These are phyloP conservation scores for Diaporthe sp. DNA, from an alignment of 2,329 filamentous ascomycete species.

Conservation along the genomic window DNA sequence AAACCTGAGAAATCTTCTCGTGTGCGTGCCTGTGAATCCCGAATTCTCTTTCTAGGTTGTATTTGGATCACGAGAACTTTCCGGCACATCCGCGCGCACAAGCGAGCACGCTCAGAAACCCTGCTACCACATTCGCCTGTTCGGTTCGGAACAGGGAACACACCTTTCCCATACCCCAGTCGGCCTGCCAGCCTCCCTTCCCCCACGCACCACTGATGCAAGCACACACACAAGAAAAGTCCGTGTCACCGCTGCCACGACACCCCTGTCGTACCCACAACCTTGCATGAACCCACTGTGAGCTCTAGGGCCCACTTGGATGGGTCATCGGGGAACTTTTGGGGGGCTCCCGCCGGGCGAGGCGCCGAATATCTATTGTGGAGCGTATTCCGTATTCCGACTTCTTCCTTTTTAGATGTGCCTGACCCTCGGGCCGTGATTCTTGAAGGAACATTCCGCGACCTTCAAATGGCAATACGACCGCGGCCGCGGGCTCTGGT, in stretches of 20 bases:
- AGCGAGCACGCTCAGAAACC: not conserved
- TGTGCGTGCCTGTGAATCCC: constrained; percentile 6
- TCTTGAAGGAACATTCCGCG: not conserved
- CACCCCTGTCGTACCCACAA: constrained; percentile 18
- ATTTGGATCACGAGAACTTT: not conserved
- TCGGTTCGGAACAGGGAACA: constrained; percentile 12
- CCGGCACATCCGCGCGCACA: not conserved
- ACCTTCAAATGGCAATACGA: constrained; percentile 13
- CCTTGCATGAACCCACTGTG: constrained; percentile 23
- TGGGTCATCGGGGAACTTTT: constrained; percentile 11
- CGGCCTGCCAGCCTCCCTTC: not conserved
- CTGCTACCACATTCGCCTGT: not conserved
- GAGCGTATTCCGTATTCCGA: not conserved
- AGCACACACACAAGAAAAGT: not conserved
- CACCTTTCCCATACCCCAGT: constrained; percentile 30
- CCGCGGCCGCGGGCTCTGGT: not conserved
- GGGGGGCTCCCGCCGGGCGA: constrained; percentile 6
- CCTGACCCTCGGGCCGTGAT: not conserved
- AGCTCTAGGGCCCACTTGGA: not conserved
- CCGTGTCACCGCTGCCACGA: constrained; percentile 36
- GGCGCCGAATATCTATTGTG: constrained; percentile 14
- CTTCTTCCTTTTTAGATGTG: constrained; percentile 6
- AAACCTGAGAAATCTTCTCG: constrained; percentile 7
- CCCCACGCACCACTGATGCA: constrained; percentile 10
- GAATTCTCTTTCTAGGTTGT: not conserved